Evolutionary conservation across 1,139 yeast species (phyloP).

Genomic region (Magnusiomyces suaveolens): DNA sequence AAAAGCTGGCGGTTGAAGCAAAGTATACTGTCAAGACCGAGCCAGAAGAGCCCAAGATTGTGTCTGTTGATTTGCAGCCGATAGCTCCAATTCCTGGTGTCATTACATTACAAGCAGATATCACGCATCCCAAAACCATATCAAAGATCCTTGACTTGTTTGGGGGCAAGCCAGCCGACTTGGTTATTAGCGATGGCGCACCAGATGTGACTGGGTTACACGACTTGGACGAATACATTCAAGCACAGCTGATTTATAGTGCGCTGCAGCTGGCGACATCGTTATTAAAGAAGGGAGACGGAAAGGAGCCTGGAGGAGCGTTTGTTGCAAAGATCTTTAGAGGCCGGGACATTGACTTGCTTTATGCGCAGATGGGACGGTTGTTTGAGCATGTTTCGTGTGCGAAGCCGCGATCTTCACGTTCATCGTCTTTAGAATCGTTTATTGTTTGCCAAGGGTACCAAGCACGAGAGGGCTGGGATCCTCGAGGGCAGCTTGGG

Average conservation of each 20-base stretch:
- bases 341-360: constrained; percentile 86
- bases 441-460: constrained; percentile 88
- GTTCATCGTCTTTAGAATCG: constrained; percentile 90
- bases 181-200: constrained; percentile 95
- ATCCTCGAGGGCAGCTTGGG: constrained; percentile 43
- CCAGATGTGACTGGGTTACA: constrained; percentile 98
- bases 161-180: constrained; percentile 88
- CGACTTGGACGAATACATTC: constrained; percentile 92
- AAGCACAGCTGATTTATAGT: constrained; percentile 82
- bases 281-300: constrained; percentile 35
- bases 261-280: constrained; percentile 89
- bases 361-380: constrained; percentile 79
- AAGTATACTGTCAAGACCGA: constrained; percentile 2
- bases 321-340: constrained; percentile 94
- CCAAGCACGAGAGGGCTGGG: constrained; percentile 73
- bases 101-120: constrained; percentile 85
- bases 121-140: constrained; percentile 87
- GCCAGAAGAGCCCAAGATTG: constrained; percentile 49
- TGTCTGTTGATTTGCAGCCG: constrained; percentile 93
- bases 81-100: constrained; percentile 92
- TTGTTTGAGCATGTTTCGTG: constrained; percentile 80
- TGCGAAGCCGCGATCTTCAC: constrained; percentile 89
- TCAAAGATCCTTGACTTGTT: constrained; percentile 64
- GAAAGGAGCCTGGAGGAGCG: constrained; percentile 51
- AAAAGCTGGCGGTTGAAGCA: constrained; percentile 8